These are phyloP conservation scores for Elaeagnus macrophylla DNA, from an alignment of 306 rosid species.

Conservation along the genomic window DNA sequence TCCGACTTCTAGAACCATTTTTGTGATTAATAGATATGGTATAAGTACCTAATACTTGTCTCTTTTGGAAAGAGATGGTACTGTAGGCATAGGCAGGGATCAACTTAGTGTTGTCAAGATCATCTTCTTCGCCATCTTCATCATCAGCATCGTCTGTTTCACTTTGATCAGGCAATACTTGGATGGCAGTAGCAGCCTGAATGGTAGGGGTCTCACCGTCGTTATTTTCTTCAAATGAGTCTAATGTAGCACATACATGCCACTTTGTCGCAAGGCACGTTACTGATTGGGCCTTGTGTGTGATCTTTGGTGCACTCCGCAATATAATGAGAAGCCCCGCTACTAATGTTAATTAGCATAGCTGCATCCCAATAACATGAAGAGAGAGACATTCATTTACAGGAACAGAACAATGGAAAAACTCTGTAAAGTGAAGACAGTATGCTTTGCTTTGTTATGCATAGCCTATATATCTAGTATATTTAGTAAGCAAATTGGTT, in stretches of 20 bases:
- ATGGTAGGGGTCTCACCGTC: slow-evolving; percentile 31
- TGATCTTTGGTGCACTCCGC: slow-evolving; percentile 83
- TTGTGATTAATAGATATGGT: no score
- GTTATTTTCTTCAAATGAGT: slow-evolving; percentile 44
- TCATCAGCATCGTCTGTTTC: slow-evolving; percentile 38
- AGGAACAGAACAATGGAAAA: no score
- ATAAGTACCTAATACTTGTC: slow-evolving; percentile 78
- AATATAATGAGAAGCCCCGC: slow-evolving; percentile 51
- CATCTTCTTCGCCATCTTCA: slow-evolving; percentile 65
- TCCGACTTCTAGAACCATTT: no score
- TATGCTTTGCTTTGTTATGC: no score
- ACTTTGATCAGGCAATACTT: slow-evolving; percentile 19
- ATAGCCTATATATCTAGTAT: no score
- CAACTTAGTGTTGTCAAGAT: slow-evolving; percentile 43
- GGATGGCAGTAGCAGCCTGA: slow-evolving; percentile 7
- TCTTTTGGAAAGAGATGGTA: slow-evolving; percentile 78
- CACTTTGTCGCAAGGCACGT: slow-evolving; percentile 93
- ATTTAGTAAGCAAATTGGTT: no score
- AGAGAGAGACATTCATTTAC: no score
- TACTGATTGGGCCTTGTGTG: slow-evolving; percentile 87
- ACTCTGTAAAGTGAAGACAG: no score
- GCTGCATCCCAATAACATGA: slow-evolving; percentile 25
- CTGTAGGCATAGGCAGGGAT: slow-evolving; percentile 70
- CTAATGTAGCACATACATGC: slow-evolving; percentile 92
- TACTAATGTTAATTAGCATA: slow-evolving; percentile 64